phyloP scores from a whole-genome alignment of 345 rosid species.

The Fremontodendron californicum region DNA sequence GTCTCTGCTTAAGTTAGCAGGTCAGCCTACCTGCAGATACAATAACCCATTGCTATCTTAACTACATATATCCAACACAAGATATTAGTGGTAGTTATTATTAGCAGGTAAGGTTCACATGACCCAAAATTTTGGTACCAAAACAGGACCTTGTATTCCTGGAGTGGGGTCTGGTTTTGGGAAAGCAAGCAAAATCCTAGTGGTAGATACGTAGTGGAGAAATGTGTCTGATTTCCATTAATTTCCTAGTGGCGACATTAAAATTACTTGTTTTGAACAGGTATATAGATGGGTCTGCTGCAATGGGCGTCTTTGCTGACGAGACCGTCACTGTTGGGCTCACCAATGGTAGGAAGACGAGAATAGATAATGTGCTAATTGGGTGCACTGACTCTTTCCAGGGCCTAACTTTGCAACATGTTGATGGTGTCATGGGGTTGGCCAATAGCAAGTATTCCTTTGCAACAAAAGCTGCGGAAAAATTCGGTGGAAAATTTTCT shows the following conservation, averaged over 20 bases:
- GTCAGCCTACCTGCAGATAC: not conserved
- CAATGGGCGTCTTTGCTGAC: conserved; percentile 49
- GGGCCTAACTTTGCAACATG: conserved; percentile 31
- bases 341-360: conserved; percentile 25
- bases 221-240: not conserved
- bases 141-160: not conserved
- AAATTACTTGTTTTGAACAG: conserved; percentile 21
- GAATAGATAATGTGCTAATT: conserved; percentile 30
- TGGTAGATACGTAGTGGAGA: not conserved
- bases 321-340: conserved; percentile 44
- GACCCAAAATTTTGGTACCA: conserved; percentile 16
- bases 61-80: conserved; percentile 28
- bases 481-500: conserved; percentile 44
- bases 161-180: not conserved
- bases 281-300: conserved; percentile 40
- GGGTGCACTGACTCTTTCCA: conserved; percentile 45
- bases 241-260: not conserved
- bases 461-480: conserved; percentile 29
- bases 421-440: conserved; percentile 60
- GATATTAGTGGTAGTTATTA: conserved; percentile 42
- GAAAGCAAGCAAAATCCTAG: not conserved
- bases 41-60: conserved; percentile 5
- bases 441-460: conserved; percentile 43
- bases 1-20: not conserved
- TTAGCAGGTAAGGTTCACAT: conserved; percentile 39